A percentile compares a stretch with the other conserved stretches of the same genome.
These are phyloP conservation scores for Coprinellus micaceus DNA, from an alignment of 768 basidiomycete genomes.

Conservation along the genomic window DNA sequence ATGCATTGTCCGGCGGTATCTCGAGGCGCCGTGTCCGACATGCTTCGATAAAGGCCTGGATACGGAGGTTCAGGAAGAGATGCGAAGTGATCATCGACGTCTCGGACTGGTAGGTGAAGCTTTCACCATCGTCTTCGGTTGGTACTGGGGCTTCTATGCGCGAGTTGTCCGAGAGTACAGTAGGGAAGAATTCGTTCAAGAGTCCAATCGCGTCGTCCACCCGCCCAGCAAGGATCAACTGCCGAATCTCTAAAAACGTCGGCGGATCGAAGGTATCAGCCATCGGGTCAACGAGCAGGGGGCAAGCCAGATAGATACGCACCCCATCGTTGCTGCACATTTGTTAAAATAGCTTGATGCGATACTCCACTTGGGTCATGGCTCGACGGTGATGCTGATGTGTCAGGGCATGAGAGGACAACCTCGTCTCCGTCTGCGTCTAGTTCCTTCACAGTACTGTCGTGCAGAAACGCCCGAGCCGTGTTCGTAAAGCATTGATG, in stretches of 20 bases:
- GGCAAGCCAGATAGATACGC: background rate
- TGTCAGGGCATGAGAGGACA: conserved; percentile 18
- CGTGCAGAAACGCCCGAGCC: conserved; percentile 61
- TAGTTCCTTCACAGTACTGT: conserved; percentile 58
- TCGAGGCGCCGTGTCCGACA: conserved; percentile 69
- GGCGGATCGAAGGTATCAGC: background rate
- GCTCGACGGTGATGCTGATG: background rate
- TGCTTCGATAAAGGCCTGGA: conserved; percentile 83
- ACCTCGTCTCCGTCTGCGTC: conserved; percentile 73
- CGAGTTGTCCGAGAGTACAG: conserved; percentile 46
- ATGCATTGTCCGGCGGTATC: conserved; percentile 31
- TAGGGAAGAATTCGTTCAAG: conserved; percentile 71
- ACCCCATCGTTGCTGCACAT: conserved; percentile 33
- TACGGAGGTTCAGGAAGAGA: conserved; percentile 78
- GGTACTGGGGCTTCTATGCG: background rate
- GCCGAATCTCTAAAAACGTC: conserved; percentile 57
- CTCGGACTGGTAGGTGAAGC: conserved; percentile 17
- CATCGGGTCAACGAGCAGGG: background rate
- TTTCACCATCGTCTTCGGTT: background rate
- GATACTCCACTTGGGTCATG: background rate
- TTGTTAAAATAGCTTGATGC: conserved; percentile 26
- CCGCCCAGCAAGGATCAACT: conserved; percentile 68
- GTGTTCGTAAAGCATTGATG: conserved; percentile 73
- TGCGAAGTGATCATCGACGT: conserved; percentile 74
- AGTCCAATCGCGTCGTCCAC: conserved; percentile 66